Conservation (phyloP, 2,329 filamentous ascomycete genomes). For the Fusarium temperatum region DNA sequence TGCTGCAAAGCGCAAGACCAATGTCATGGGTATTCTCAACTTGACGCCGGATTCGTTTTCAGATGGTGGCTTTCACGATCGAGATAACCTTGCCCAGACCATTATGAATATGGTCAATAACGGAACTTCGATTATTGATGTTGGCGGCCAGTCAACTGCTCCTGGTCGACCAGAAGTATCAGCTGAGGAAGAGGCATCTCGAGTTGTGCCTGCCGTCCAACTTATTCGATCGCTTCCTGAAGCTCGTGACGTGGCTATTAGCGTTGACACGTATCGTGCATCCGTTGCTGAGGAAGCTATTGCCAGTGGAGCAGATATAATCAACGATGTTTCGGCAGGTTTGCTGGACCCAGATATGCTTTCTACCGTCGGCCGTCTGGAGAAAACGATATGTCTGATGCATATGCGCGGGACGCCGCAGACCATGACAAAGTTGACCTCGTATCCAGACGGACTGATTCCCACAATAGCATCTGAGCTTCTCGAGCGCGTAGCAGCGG, state of each 20-base stretch:
- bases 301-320: conserved; percentile 83
- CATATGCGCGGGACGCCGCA: conserved; percentile 90
- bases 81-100: conserved; percentile 64
- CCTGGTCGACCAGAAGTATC: conserved; percentile 76
- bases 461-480: conserved; percentile 74
- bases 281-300: conserved; percentile 81
- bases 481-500: conserved; percentile 73
- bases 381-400: conserved; percentile 85
- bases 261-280: conserved; percentile 92
- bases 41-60: conserved; percentile 97
- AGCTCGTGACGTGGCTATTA: conserved; percentile 73
- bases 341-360: conserved; percentile 84
- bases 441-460: conserved; percentile 76
- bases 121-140: conserved; percentile 86
- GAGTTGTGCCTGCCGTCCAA: conserved; percentile 81
- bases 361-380: conserved; percentile 76
- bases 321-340: conserved; percentile 94
- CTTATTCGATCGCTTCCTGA: conserved; percentile 75
- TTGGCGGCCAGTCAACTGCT: conserved; percentile 93
- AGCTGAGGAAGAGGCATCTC: conserved; percentile 76
- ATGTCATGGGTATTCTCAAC: conserved; percentile 94
- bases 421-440: conserved; percentile 77
- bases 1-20: conserved; percentile 69
- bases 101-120: conserved; percentile 69
- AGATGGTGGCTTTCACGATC: conserved; percentile 76